Conservation (phyloP, 371 early-diverging fungal species). For the Circinella umbellata region DNA sequence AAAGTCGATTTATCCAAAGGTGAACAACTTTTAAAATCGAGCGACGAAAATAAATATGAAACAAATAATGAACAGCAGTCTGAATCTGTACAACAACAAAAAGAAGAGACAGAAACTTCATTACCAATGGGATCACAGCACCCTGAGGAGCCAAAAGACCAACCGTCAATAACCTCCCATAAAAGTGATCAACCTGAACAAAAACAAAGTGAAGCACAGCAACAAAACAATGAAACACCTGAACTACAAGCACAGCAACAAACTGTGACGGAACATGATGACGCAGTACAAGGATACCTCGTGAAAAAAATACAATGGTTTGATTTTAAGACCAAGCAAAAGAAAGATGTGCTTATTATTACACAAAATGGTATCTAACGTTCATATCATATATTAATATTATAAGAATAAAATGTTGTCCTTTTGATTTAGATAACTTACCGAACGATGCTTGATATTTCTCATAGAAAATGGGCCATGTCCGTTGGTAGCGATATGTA, state of each 20-base stretch:
- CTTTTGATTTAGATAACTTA: neutral
- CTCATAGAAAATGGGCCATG: constrained; percentile 86
- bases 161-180: too few relatives aligned
- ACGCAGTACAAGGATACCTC: constrained; percentile 55
- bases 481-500: constrained; percentile 86
- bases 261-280: neutral
- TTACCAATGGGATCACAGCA: too few relatives aligned
- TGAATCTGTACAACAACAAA: too few relatives aligned
- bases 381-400: too few relatives aligned
- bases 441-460: constrained; percentile 5
- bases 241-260: neutral
- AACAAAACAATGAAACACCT: neutral
- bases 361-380: constrained; percentile 76
- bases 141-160: too few relatives aligned
- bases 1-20: too few relatives aligned
- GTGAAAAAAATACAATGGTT: constrained; percentile 73
- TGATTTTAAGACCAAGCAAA: constrained; percentile 41
- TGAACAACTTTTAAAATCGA: too few relatives aligned
- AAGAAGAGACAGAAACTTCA: too few relatives aligned
- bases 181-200: too few relatives aligned
- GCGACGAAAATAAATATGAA: too few relatives aligned
- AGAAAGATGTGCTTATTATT: constrained; percentile 64
- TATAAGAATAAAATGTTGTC: too few relatives aligned
- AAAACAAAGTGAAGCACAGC: neutral
- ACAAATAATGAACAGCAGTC: too few relatives aligned